Evolutionary conservation across 2,329 filamentous ascomycete species (phyloP).

Genomic region (Neofusicoccum parvum): DNA sequence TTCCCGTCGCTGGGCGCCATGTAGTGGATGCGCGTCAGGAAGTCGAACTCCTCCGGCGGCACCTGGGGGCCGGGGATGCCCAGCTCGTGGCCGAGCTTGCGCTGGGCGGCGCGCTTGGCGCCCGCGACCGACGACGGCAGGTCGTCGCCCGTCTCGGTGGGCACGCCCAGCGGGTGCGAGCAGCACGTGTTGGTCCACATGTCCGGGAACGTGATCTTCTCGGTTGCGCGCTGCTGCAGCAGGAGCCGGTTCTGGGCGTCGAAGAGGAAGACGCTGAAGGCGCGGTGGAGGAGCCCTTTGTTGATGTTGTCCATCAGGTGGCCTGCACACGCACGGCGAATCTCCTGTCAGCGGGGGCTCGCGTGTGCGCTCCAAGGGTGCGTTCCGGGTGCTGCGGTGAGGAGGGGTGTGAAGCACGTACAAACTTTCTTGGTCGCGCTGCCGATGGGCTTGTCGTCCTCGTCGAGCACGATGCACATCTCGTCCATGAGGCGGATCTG

Average conservation of each 20-base stretch:
- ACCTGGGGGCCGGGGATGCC: conserved; percentile 90
- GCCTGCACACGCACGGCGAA: conserved; percentile 56
- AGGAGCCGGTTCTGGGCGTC: conserved; percentile 90
- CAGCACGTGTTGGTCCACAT: conserved; percentile 99
- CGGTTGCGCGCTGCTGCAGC: conserved; percentile 88
- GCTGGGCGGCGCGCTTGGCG: conserved; percentile 87
- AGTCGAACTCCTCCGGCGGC: conserved; percentile 86
- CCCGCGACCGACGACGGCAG: conserved; percentile 79
- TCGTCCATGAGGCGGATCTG: conserved; percentile 99
- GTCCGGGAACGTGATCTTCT: conserved; percentile 99
- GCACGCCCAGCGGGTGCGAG: conserved; percentile 91
- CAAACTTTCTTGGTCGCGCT: conserved; percentile 98
- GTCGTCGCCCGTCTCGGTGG: conserved; percentile 84
- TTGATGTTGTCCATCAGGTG: conserved; percentile 99
- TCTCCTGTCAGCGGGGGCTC: too few species aligned
- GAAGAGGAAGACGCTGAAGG: conserved; percentile 98
- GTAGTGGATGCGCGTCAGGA: conserved; percentile 97
- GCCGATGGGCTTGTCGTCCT: conserved; percentile 89
- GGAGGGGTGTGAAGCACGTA: conserved; percentile 50
- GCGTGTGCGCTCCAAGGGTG: too few species aligned
- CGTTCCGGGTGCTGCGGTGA: neutral
- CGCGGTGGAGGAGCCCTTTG: conserved; percentile 91
- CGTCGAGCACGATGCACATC: conserved; percentile 94
- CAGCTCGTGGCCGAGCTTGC: conserved; percentile 92
- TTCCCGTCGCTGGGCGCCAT: conserved; percentile 95